phyloP scores from a whole-genome alignment of 1,139 yeast genomes.

The Diutina siamensis region DNA sequence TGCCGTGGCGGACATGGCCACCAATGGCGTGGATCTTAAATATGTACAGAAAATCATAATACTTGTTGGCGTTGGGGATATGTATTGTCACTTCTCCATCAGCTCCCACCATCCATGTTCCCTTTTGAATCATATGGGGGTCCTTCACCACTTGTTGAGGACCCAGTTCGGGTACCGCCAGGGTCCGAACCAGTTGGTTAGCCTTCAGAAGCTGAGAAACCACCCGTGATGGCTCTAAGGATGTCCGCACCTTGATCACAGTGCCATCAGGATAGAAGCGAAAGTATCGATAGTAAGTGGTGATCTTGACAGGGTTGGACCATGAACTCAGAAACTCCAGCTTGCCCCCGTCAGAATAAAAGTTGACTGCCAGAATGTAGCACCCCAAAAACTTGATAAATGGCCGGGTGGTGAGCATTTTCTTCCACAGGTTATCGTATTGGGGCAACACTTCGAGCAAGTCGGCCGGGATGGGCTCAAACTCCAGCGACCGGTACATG shows the following conservation, averaged over 20 bases:
- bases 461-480: conserved; percentile 29
- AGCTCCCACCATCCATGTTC: conserved; percentile 41
- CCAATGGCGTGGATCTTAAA: conserved; percentile 49
- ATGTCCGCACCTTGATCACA: conserved; percentile 53
- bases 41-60: conserved; percentile 53
- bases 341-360: conserved; percentile 68
- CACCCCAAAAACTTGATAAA: conserved; percentile 71
- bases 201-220: conserved; percentile 27
- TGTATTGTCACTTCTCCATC: conserved; percentile 42
- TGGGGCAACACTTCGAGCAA: conserved; percentile 30
- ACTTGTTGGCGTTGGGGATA: conserved; percentile 50
- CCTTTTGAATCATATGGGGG: conserved; percentile 29
- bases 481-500: conserved; percentile 11
- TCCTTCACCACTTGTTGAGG: conserved; percentile 13
- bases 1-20: conserved; percentile 42
- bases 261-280: conserved; percentile 75
- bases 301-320: conserved; percentile 67
- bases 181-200: conserved; percentile 6
- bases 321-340: conserved; percentile 57
- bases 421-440: conserved; percentile 42
- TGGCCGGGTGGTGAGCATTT: conserved; percentile 44
- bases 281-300: conserved; percentile 78
- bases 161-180: conserved; percentile 7
- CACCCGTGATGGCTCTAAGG: conserved; percentile 52
- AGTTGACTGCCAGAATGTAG: conserved; percentile 77